Conservation (phyloP, 441 rosid species). For the Macaranga tanarius region DNA sequence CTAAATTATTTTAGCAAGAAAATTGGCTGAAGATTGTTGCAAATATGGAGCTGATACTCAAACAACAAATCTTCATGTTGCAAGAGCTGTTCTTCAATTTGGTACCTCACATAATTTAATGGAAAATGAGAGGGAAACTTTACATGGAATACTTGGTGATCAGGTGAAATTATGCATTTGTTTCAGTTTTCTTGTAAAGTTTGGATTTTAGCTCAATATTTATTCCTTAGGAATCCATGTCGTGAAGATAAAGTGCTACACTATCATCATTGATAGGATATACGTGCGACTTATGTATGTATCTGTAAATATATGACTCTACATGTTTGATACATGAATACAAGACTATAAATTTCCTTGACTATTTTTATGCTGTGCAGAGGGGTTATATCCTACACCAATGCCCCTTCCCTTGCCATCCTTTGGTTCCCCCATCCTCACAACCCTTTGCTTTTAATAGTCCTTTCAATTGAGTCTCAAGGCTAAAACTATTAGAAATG, state of each 20-base stretch:
- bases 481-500: no score
- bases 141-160: slow-evolving; percentile 57
- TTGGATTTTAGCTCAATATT: background rate
- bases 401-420: no score
- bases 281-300: background rate
- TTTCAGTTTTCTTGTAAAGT: background rate
- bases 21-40: slow-evolving; percentile 77
- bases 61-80: slow-evolving; percentile 42
- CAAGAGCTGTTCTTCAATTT: slow-evolving; percentile 64
- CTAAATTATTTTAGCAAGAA: slow-evolving; percentile 48
- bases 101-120: slow-evolving; percentile 67
- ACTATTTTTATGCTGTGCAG: no score
- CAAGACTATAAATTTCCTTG: no score
- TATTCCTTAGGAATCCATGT: background rate
- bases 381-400: no score
- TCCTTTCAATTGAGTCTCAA: no score
- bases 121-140: slow-evolving; percentile 69
- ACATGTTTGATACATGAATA: no score
- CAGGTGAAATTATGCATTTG: slow-evolving; percentile 45
- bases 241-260: background rate
- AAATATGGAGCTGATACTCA: slow-evolving; percentile 69
- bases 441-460: no score
- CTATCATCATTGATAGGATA: background rate
- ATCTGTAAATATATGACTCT: background rate
- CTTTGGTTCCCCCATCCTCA: no score